These are phyloP conservation scores for Pezicula radicicola DNA, from an alignment of 2,329 filamentous ascomycete genomes.

Conservation along the genomic window DNA sequence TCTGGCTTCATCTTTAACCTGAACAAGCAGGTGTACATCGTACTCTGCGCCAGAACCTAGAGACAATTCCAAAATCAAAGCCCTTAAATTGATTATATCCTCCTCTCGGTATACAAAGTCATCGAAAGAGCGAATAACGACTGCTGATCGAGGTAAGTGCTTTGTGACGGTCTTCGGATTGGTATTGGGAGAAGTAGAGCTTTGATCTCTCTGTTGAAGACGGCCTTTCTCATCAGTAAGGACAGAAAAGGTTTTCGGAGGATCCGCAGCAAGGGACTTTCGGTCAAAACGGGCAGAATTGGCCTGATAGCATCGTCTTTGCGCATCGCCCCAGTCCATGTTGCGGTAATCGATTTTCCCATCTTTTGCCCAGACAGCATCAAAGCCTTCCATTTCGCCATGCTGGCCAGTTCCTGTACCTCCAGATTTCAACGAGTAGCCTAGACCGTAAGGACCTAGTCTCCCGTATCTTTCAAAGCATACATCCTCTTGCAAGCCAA, in stretches of 20 bases:
- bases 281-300: conserved; percentile 66
- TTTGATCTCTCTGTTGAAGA: conserved; percentile 2
- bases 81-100: conserved; percentile 77
- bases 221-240: conserved; percentile 2
- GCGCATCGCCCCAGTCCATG: conserved; percentile 76
- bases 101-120: conserved; percentile 77
- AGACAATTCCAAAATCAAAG: conserved; percentile 78
- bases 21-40: conserved; percentile 80
- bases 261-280: conserved; percentile 5
- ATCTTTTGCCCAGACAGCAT: conserved; percentile 68
- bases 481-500: conserved; percentile 77
- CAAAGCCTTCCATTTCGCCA: conserved; percentile 78
- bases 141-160: conserved; percentile 61
- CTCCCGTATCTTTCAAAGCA: conserved; percentile 93
- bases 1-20: conserved; percentile 76
- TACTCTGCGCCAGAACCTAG: conserved; percentile 83
- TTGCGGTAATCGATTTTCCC: conserved; percentile 70
- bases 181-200: neutral
- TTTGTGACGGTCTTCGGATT: conserved; percentile 16
- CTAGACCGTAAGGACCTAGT: conserved; percentile 84
- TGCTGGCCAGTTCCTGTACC: conserved; percentile 84
- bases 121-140: conserved; percentile 81
- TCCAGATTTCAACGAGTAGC: conserved; percentile 75
- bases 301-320: conserved; percentile 67
- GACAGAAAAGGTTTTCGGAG: conserved; percentile 16